phyloP scores from a whole-genome alignment of 768 basidiomycete genomes.

The Lyophyllum decastes region DNA sequence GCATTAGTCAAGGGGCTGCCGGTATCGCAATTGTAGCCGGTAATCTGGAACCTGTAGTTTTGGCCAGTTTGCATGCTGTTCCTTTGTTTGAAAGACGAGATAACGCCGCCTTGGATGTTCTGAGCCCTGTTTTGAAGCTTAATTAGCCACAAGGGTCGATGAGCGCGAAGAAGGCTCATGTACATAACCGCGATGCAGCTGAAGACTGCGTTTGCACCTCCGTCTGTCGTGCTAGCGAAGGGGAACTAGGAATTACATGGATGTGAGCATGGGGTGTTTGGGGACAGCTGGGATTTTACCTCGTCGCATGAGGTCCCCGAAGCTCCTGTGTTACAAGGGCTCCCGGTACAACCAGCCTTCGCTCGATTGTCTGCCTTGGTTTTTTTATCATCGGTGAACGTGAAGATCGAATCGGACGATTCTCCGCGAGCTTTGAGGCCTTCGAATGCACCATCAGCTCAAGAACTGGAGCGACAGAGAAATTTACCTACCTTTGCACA shows the following conservation, averaged over 20 bases:
- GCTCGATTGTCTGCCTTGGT: conserved; percentile 3
- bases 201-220: conserved; percentile 9
- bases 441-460: background rate
- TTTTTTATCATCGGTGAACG: conserved; percentile 7
- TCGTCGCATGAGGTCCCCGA: conserved; percentile 13
- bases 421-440: conserved; percentile 1
- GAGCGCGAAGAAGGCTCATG: background rate
- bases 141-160: background rate
- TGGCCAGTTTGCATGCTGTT: background rate
- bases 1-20: background rate
- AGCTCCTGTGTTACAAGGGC: conserved; percentile 3
- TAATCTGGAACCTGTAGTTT: conserved; percentile 9
- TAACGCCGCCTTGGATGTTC: conserved; percentile 16
- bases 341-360: conserved; percentile 7
- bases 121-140: conserved; percentile 5
- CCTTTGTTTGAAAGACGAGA: conserved; percentile 11
- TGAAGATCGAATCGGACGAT: background rate
- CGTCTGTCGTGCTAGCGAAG: conserved; percentile 18
- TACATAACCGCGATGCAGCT: conserved; percentile 14
- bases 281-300: background rate
- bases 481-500: conserved; percentile 7
- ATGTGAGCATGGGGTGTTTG: background rate
- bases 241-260: conserved; percentile 8
- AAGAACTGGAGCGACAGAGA: too few relatives aligned
- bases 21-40: conserved; percentile 9